Evolutionary conservation across 306 rosid genomes (phyloP).

Genomic region (Vigna hirtella): DNA sequence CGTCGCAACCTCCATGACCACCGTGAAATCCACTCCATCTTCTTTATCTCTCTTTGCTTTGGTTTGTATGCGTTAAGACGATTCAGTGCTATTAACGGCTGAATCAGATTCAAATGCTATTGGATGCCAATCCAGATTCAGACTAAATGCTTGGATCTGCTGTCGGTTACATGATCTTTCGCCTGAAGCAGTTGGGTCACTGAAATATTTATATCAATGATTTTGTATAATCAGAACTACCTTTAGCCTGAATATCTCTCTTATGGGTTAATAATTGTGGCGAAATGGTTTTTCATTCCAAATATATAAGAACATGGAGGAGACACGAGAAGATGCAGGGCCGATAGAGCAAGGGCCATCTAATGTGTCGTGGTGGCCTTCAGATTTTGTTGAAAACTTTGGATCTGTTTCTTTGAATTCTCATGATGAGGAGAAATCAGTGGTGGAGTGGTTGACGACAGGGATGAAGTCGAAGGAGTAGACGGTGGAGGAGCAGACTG

Average conservation of each 20-base stretch:
- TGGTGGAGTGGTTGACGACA: no score
- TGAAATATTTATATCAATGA: slow-evolving; percentile 50
- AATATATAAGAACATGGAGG: no score
- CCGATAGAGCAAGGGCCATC: no score
- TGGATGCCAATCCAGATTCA: slow-evolving; percentile 37
- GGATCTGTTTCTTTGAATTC: no score
- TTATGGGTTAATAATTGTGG: slow-evolving; percentile 73
- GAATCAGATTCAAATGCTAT: slow-evolving; percentile 61
- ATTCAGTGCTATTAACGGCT: slow-evolving; percentile 22
- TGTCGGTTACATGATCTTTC: slow-evolving; percentile 77
- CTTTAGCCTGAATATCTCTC: slow-evolving; percentile 56
- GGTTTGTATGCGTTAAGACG: not conserved
- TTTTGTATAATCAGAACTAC: slow-evolving; percentile 46
- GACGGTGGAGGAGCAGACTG: no score
- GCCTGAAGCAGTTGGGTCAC: slow-evolving; percentile 62
- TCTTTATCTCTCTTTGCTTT: slow-evolving; percentile 13
- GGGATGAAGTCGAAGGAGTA: no score
- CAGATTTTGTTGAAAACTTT: no score
- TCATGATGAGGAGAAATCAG: no score
- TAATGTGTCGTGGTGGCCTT: no score
- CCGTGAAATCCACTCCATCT: no score
- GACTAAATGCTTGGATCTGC: slow-evolving; percentile 75
- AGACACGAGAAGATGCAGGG: no score
- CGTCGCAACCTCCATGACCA: no score
- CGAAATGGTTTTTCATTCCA: slow-evolving; percentile 86